A percentile compares a stretch with the other conserved stretches of the same genome.
phyloP scores from a whole-genome alignment of 257 asterid species.

The Penstemon barbatus region DNA sequence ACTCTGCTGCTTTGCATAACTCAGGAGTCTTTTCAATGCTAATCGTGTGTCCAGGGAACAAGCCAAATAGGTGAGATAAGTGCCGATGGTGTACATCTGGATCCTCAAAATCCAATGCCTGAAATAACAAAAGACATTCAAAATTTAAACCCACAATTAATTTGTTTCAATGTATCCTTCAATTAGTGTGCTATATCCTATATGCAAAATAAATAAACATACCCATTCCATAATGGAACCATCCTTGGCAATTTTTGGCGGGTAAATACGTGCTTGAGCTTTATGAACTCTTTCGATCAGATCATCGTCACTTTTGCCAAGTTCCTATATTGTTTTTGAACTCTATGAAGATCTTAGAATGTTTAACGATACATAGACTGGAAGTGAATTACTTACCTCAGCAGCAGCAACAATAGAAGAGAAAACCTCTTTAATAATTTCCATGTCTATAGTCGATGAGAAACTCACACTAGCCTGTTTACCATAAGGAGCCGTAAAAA shows the following conservation, averaged over 20 bases:
- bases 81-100: slow-evolving; percentile 79
- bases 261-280: slow-evolving; percentile 62
- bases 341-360: slow-evolving; percentile 9
- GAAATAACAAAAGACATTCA: slow-evolving; percentile 23
- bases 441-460: slow-evolving; percentile 82
- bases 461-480: slow-evolving; percentile 69
- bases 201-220: neutral
- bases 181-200: too few relatives aligned
- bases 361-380: neutral
- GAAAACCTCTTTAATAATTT: slow-evolving; percentile 65
- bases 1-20: slow-evolving; percentile 67
- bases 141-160: neutral
- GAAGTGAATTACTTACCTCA: slow-evolving; percentile 53
- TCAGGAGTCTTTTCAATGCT: slow-evolving; percentile 48
- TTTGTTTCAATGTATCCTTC: neutral
- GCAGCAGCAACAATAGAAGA: slow-evolving; percentile 62
- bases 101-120: slow-evolving; percentile 71
- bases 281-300: slow-evolving; percentile 55
- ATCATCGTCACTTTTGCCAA: slow-evolving; percentile 50
- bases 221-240: slow-evolving; percentile 93
- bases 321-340: slow-evolving; percentile 43
- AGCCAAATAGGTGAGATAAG: slow-evolving; percentile 73
- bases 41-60: slow-evolving; percentile 73
- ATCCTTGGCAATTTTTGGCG: slow-evolving; percentile 59
- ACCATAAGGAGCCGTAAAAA: slow-evolving; percentile 71